Percentiles rank a stretch among this genome's conserved stretches.
Conservation (phyloP, 345 rosid species). For the Arabis hirsuta region DNA sequence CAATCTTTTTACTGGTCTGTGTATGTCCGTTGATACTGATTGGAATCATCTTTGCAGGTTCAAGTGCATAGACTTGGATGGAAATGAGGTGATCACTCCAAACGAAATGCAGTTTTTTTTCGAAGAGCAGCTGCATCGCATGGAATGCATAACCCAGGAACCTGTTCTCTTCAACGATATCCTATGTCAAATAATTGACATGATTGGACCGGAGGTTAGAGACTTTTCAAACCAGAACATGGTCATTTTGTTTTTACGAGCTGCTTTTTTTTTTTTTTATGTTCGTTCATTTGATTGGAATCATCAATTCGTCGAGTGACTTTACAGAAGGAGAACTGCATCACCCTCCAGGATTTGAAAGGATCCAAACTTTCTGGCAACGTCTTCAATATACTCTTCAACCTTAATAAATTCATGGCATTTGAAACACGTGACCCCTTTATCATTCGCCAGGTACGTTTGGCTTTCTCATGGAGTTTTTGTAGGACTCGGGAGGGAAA, state of each 20-base stretch:
- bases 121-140: constrained; percentile 88
- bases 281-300: not conserved
- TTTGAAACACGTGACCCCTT: constrained; percentile 85
- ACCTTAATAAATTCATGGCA: constrained; percentile 80
- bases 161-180: constrained; percentile 82
- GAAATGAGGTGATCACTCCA: constrained; percentile 73
- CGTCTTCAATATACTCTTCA: constrained; percentile 86
- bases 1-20: not conserved
- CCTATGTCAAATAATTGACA: constrained; percentile 85
- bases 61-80: constrained; percentile 89
- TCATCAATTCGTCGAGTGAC: constrained; percentile 7
- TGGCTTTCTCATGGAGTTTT: not conserved
- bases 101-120: constrained; percentile 88
- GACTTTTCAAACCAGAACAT: not conserved
- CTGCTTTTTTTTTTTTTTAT: not conserved
- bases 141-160: constrained; percentile 83
- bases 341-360: constrained; percentile 72
- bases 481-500: not conserved
- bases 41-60: constrained; percentile 57
- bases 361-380: constrained; percentile 74
- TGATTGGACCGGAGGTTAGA: constrained; percentile 78
- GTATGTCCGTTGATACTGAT: constrained; percentile 8
- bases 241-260: not conserved
- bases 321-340: constrained; percentile 55
- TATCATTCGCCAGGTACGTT: constrained; percentile 73